Percentiles rank a stretch among this genome's conserved stretches.
Conservation (phyloP, 805 yeast genomes). For the Sporopachydermia lactativora region DNA sequence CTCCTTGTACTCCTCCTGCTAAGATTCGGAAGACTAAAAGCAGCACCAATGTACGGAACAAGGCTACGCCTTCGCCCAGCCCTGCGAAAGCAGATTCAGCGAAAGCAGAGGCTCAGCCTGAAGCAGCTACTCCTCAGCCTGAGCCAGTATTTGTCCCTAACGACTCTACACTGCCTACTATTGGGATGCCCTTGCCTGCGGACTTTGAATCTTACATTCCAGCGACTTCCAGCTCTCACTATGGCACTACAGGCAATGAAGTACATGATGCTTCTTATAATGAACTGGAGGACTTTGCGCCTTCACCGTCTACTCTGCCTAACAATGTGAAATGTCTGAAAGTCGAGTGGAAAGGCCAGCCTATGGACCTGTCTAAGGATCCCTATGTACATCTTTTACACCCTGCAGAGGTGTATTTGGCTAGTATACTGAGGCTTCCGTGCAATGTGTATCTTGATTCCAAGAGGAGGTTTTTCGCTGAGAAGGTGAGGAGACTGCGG, state of each 20-base stretch:
- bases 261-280: conserved; percentile 24
- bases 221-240: conserved; percentile 1
- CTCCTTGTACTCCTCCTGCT: background rate
- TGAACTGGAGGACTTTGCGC: conserved; percentile 16
- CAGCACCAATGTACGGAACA: too few species aligned
- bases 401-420: conserved; percentile 81
- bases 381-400: conserved; percentile 63
- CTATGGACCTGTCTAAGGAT: conserved; percentile 78
- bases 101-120: background rate
- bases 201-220: background rate
- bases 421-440: conserved; percentile 81
- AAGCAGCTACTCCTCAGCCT: background rate
- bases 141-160: background rate
- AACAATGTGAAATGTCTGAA: conserved; percentile 48
- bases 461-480: conserved; percentile 74
- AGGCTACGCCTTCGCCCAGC: too few species aligned
- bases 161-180: background rate
- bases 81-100: too few species aligned
- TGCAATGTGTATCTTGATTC: conserved; percentile 67
- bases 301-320: conserved; percentile 11
- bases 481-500: conserved; percentile 67
- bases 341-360: conserved; percentile 97
- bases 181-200: background rate
- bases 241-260: conserved; percentile 7
- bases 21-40: background rate